Percentiles rank a stretch among this genome's conserved stretches.
Conservation (phyloP, 305 asterid genomes). For the Rubia tinctorum region DNA sequence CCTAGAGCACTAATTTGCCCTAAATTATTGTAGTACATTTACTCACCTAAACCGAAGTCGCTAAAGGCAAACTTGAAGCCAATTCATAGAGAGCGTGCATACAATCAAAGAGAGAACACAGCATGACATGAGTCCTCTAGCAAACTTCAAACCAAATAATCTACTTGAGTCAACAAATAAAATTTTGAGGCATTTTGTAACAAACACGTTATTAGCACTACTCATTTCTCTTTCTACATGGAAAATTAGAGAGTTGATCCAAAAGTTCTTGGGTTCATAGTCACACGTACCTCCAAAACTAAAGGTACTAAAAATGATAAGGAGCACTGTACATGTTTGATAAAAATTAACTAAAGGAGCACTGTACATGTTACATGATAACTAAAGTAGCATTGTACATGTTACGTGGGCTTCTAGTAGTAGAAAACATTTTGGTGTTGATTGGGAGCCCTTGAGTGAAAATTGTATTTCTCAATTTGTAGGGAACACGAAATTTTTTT, state of each 20-base stretch:
- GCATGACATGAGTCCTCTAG: neutral
- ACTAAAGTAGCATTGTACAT: no score
- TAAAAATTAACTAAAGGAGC: no score
- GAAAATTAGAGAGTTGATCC: neutral
- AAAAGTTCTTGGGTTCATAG: neutral
- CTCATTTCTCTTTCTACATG: neutral
- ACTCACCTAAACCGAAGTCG: neutral
- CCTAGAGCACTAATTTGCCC: neutral
- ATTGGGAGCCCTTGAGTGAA: neutral
- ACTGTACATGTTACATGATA: neutral
- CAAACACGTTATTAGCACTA: neutral
- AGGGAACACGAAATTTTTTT: neutral
- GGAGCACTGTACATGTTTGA: neutral
- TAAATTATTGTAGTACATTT: neutral
- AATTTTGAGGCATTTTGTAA: neutral
- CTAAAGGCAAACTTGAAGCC: neutral
- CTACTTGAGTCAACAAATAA: neutral
- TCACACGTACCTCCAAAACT: neutral
- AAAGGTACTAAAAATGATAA: neutral
- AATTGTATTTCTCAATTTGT: neutral
- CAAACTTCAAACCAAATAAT: neutral
- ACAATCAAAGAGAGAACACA: neutral
- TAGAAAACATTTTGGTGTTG: neutral
- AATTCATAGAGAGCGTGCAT: neutral
- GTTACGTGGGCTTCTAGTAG: neutral